Base-by-base conservation (phyloP, 495 filamentous ascomycete genomes). In the Aspergillus saccharolyticus region DNA sequence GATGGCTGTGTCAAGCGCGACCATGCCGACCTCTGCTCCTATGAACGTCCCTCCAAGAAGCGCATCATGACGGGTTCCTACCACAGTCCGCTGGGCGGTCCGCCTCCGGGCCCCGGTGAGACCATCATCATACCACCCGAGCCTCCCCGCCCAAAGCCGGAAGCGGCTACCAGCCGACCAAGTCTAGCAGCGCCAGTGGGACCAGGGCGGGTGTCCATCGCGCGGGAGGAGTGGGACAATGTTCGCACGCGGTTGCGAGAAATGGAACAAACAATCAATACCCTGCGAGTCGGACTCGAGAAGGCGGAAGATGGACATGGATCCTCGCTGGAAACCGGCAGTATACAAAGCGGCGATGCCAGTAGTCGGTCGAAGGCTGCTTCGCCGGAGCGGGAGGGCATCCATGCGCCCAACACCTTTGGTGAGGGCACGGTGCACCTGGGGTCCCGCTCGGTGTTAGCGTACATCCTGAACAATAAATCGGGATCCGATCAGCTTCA, bases 1-100 rank as follows among this genome's bases (percentile, higher is more conserved):
- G 83, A 88, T 63, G 85, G 86, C 39, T 89, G 86, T 63, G 80
- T 87, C 61, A 88, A 88, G 74, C 78, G 86, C 57, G 85, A 88
- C 56, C 85, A 89, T 66, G 79, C 85, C 8, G 80, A 84, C 65
- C 76, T 89, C 28, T 89, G 86, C 62, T 87, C 84, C 15, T 89
- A 88, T 70, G 87, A 87, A 66, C 84, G 85, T 1, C 87, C 87
- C 57, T 77, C 80, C 17, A 82, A 85, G 48, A 78, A 80, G 53
- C 74, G 79, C 42, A 74, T 75, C 45, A 77, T 74, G 65, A 66
- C 67, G 46, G 63, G 66, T 6, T 69, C 73, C 42, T 66, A 12
- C 58, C 67, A 15, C 60, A 72, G 69, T 25, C 62, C 66, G 2
- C 52, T 60, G 4, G 63, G 56, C 18, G 56, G 54, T n/a, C 33